phyloP scores from a whole-genome alignment of 2,329 filamentous ascomycete species.

The Aspergillus puulaauensis region DNA sequence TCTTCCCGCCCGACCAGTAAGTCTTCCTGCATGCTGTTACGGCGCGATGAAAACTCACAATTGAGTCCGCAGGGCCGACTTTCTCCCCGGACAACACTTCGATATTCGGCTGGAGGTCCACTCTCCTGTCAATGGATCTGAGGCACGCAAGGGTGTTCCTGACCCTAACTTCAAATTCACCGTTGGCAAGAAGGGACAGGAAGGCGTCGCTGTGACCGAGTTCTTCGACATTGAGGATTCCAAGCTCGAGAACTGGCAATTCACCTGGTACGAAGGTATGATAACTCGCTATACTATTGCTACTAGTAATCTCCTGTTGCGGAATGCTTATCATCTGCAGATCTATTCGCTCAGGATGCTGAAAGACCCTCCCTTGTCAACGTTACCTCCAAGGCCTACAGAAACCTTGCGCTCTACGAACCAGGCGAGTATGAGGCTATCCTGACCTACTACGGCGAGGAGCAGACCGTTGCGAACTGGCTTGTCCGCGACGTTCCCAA shows the following conservation, averaged over 20 bases:
- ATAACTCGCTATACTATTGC: background rate
- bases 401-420: constrained; percentile 72
- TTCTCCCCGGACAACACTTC: constrained; percentile 79
- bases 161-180: constrained; percentile 73
- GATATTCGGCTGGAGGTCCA: constrained; percentile 82
- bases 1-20: constrained; percentile 60
- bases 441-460: constrained; percentile 71
- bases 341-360: constrained; percentile 74
- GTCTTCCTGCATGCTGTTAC: constrained; percentile 13
- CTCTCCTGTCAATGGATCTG: constrained; percentile 76
- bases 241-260: constrained; percentile 75
- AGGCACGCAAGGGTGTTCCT: constrained; percentile 69
- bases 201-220: constrained; percentile 56
- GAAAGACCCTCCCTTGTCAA: constrained; percentile 71
- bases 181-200: constrained; percentile 63
- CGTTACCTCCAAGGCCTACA: constrained; percentile 76
- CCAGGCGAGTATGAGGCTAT: constrained; percentile 77
- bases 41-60: background rate
- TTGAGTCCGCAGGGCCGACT: constrained; percentile 62
- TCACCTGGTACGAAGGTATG: constrained; percentile 75
- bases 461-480: constrained; percentile 74
- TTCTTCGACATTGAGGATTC: constrained; percentile 73
- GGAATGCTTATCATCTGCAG: constrained; percentile 30
- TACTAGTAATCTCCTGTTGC: background rate
- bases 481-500: constrained; percentile 68